Conservation (phyloP, 2,329 filamentous ascomycete species). For the Sclerotiophoma versabilis region DNA sequence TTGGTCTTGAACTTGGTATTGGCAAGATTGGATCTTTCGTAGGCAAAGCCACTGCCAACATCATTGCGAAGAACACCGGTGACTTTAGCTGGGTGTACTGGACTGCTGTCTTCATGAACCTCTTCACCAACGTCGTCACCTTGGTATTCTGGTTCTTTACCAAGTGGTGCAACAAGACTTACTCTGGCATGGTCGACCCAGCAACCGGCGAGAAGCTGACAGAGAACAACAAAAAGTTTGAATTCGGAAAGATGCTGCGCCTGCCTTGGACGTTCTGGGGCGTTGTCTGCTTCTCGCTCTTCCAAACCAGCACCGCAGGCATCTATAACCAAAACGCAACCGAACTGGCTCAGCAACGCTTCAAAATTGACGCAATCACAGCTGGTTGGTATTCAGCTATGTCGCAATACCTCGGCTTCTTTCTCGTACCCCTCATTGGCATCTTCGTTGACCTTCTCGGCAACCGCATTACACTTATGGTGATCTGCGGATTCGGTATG, state of each 20-base stretch:
- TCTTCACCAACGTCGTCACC: conserved; percentile 67
- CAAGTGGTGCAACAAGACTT: conserved; percentile 58
- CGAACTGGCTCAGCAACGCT: conserved; percentile 66
- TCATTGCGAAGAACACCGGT: conserved; percentile 64
- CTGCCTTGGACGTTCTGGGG: conserved; percentile 68
- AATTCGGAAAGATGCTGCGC: conserved; percentile 62
- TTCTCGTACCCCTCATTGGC: conserved; percentile 64
- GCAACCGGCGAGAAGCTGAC: conserved; percentile 67
- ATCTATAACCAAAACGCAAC: conserved; percentile 67
- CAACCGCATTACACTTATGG: conserved; percentile 57
- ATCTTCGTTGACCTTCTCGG: conserved; percentile 65
- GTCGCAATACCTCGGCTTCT: conserved; percentile 64
- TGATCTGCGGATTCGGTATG: conserved; percentile 59
- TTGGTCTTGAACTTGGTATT: conserved; percentile 67
- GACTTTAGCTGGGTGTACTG: conserved; percentile 70
- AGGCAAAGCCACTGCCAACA: conserved; percentile 66
- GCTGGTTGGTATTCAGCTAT: conserved; percentile 68
- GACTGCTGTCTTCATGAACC: conserved; percentile 68
- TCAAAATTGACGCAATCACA: conserved; percentile 61
- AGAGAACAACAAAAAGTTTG: conserved; percentile 66
- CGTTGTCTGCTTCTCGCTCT: conserved; percentile 62
- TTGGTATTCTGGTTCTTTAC: conserved; percentile 64
- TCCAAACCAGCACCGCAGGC: conserved; percentile 63
- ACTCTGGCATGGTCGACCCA: conserved; percentile 57
- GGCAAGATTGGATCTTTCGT: conserved; percentile 68